Conservation (phyloP, 2,329 filamentous ascomycete genomes). For the Venturia nashicola region DNA sequence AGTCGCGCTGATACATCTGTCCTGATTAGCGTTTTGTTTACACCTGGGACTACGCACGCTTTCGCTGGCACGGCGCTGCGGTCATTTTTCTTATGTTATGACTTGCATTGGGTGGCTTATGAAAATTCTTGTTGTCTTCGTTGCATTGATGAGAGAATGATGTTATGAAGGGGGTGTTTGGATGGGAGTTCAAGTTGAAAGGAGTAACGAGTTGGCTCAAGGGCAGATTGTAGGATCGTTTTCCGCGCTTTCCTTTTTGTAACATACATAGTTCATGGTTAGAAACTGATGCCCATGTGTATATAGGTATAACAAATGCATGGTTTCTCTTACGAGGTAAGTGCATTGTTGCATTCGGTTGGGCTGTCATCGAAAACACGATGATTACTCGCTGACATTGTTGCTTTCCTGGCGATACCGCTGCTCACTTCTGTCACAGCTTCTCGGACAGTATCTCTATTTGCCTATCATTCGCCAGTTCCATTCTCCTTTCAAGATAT, state of each 20-base stretch:
- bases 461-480: too few relatives aligned
- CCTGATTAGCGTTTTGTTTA: not conserved
- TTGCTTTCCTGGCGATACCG: not conserved
- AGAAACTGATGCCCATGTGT: not conserved
- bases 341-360: not conserved
- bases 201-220: not conserved
- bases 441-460: too few relatives aligned
- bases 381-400: not conserved
- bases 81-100: not conserved
- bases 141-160: constrained; percentile 1
- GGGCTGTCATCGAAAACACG: not conserved
- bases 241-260: not conserved
- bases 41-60: not conserved
- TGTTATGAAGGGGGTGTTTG: not conserved
- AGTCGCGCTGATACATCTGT: not conserved
- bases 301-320: not conserved
- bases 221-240: not conserved
- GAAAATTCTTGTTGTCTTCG: not conserved
- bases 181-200: not conserved
- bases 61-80: not conserved
- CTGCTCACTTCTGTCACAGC: not conserved
- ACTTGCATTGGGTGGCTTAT: not conserved
- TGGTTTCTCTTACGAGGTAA: not conserved
- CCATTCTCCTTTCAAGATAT: too few relatives aligned
- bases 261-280: not conserved